Evolutionary conservation across 2,329 filamentous ascomycete species (phyloP).

Genomic region (Ascochyta rabiei): DNA sequence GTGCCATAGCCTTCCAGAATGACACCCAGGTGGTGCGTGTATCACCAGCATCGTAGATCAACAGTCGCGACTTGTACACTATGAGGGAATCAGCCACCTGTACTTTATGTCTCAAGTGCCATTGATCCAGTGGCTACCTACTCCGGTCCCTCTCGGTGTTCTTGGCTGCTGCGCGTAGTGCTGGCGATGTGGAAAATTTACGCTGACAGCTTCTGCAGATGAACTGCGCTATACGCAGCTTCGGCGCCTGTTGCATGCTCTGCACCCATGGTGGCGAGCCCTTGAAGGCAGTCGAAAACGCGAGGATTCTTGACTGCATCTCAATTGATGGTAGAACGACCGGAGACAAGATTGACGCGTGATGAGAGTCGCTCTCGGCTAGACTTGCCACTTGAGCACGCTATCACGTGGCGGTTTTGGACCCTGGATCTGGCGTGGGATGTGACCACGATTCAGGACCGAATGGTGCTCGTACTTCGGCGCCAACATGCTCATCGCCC

Average conservation of each 20-base stretch:
- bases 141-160: conserved; percentile 30
- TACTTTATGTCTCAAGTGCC: not conserved
- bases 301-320: conserved; percentile 37
- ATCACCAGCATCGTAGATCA: conserved; percentile 48
- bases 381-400: conserved; percentile 20
- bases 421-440: conserved; percentile 9
- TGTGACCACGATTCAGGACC: conserved; percentile 31
- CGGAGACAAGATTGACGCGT: conserved; percentile 6
- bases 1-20: conserved; percentile 45
- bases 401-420: conserved; percentile 7
- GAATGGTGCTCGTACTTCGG: not conserved
- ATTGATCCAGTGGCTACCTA: conserved; percentile 11
- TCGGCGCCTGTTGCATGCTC: not conserved
- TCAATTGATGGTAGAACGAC: conserved; percentile 16
- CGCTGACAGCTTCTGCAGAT: conserved; percentile 36
- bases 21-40: conserved; percentile 44
- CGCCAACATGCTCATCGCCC: conserved; percentile 19
- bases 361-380: conserved; percentile 23
- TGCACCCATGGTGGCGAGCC: conserved; percentile 20
- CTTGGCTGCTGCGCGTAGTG: conserved; percentile 29
- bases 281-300: conserved; percentile 27
- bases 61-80: conserved; percentile 36
- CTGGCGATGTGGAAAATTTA: conserved; percentile 40
- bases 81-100: not conserved
- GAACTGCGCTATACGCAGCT: conserved; percentile 23